Percentiles rank a stretch among this genome's conserved stretches.
phyloP scores from a whole-genome alignment of 2,329 filamentous ascomycete genomes.

The Septoria petroselini region DNA sequence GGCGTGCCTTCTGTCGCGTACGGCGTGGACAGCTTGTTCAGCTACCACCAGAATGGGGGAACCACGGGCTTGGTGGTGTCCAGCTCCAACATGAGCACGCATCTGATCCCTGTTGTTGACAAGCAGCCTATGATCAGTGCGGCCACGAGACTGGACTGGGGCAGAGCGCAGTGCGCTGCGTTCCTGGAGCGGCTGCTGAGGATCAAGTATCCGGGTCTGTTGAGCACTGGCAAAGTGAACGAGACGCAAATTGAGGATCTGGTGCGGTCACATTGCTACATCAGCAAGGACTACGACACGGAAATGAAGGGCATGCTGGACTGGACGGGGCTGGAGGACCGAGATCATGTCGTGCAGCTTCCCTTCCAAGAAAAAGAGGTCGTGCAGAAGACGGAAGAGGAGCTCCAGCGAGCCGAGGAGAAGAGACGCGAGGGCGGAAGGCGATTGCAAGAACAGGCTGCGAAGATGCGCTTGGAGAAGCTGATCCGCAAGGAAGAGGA shows the following conservation, averaged over 20 bases:
- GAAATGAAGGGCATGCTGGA: slow-evolving; percentile 78
- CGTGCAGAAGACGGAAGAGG: slow-evolving; percentile 89
- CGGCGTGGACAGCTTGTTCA: slow-evolving; percentile 95
- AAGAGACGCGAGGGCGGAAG: slow-evolving; percentile 92
- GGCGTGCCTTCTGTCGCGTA: slow-evolving; percentile 84
- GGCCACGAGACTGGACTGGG: slow-evolving; percentile 90
- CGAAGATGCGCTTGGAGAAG: slow-evolving; percentile 94
- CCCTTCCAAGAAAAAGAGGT: slow-evolving; percentile 90
- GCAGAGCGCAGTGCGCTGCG: slow-evolving; percentile 82
- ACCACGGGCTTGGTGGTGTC: slow-evolving; percentile 84
- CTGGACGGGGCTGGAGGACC: slow-evolving; percentile 86
- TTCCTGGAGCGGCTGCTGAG: slow-evolving; percentile 86
- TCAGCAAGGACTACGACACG: slow-evolving; percentile 76
- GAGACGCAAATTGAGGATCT: slow-evolving; percentile 83
- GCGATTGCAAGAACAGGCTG: slow-evolving; percentile 88
- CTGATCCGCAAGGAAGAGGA: slow-evolving; percentile 94
- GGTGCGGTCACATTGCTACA: slow-evolving; percentile 82
- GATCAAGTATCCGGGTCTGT: slow-evolving; percentile 87
- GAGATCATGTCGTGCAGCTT: slow-evolving; percentile 85
- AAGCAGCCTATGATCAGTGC: slow-evolving; percentile 79
- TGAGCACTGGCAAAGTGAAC: slow-evolving; percentile 64
- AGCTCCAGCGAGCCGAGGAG: slow-evolving; percentile 84
- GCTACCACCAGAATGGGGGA: slow-evolving; percentile 88
- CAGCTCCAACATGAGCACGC: slow-evolving; percentile 89
- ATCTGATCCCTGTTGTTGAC: slow-evolving; percentile 89